Percentiles rank a stretch among this genome's conserved stretches.
Evolutionary conservation across 2,329 filamentous ascomycete genomes (phyloP).

Genomic region (Colletotrichum orbiculare): DNA sequence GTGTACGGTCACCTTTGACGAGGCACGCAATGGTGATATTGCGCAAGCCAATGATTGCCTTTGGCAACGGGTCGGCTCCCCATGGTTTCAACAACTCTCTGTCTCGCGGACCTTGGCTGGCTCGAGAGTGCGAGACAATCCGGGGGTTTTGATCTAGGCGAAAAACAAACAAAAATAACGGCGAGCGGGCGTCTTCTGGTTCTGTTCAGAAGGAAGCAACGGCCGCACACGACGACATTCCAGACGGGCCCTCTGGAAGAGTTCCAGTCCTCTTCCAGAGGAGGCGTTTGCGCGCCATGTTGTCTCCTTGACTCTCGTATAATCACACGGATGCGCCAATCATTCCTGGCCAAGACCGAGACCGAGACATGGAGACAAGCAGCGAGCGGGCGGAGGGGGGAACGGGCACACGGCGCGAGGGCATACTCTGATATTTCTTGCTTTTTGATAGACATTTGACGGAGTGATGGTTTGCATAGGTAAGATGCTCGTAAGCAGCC

Average conservation of each 20-base stretch:
- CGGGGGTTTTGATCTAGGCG: slow-evolving; percentile 7
- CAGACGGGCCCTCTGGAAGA: slow-evolving; percentile 8
- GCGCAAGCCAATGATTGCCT: slow-evolving; percentile 19
- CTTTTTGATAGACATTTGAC: not conserved
- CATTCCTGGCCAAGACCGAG: not conserved
- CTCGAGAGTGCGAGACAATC: slow-evolving; percentile 21
- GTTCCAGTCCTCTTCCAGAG: not conserved
- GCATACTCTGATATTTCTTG: not conserved
- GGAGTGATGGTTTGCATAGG: not conserved
- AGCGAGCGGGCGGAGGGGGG: not conserved
- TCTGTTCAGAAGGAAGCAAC: not conserved
- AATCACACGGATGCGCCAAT: not conserved
- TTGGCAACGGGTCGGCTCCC: slow-evolving; percentile 4
- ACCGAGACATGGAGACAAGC: slow-evolving; percentile 20
- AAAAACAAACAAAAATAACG: slow-evolving; percentile 1
- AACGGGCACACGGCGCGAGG: not conserved
- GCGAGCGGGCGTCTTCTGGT: slow-evolving; percentile 2
- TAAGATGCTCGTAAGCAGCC: slow-evolving; percentile 18
- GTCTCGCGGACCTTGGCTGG: not conserved
- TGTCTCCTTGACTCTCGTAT: slow-evolving; percentile 31
- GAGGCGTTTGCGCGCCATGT: slow-evolving; percentile 15
- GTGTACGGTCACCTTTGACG: slow-evolving; percentile 16
- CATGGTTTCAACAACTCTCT: not conserved
- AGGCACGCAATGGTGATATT: slow-evolving; percentile 18
- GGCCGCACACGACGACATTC: not conserved